Evolutionary conservation across 129 eudicot genomes (phyloP).

Genomic region (Ambrosia trifida): DNA sequence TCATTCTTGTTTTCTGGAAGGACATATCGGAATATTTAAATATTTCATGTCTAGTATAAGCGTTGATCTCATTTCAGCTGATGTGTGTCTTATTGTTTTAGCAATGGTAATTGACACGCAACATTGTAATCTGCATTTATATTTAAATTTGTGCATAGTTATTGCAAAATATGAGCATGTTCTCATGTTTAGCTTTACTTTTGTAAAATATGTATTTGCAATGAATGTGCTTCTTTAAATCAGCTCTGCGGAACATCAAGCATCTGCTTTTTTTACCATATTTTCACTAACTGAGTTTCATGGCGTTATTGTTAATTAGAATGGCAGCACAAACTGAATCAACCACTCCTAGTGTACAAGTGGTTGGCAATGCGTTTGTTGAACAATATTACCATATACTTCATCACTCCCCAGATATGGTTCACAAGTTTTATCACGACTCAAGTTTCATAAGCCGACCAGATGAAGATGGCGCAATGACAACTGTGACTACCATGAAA

Average conservation of each 20-base stretch:
- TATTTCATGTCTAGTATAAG: constrained; percentile 14
- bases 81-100: constrained; percentile 11
- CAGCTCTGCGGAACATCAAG: not conserved
- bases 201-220: constrained; percentile 2
- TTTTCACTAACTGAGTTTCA: constrained; percentile 10
- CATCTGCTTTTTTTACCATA: not conserved
- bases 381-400: constrained; percentile 69
- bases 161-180: constrained; percentile 1
- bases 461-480: constrained; percentile 53
- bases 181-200: constrained; percentile 13
- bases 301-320: constrained; percentile 32
- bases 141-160: not conserved
- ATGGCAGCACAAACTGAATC: constrained; percentile 51
- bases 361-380: constrained; percentile 68
- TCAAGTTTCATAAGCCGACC: constrained; percentile 57
- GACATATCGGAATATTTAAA: not conserved
- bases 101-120: not conserved
- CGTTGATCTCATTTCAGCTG: constrained; percentile 18
- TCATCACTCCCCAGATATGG: constrained; percentile 51
- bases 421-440: constrained; percentile 69
- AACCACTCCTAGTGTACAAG: constrained; percentile 49
- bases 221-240: constrained; percentile 15
- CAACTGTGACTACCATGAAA: constrained; percentile 53
- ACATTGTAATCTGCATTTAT: not conserved
- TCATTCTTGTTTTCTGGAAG: not conserved